A percentile compares a stretch with the other conserved stretches of the same genome.
Evolutionary conservation across 2,329 filamentous ascomycete genomes (phyloP).

Genomic region (Cladosporium velox): DNA sequence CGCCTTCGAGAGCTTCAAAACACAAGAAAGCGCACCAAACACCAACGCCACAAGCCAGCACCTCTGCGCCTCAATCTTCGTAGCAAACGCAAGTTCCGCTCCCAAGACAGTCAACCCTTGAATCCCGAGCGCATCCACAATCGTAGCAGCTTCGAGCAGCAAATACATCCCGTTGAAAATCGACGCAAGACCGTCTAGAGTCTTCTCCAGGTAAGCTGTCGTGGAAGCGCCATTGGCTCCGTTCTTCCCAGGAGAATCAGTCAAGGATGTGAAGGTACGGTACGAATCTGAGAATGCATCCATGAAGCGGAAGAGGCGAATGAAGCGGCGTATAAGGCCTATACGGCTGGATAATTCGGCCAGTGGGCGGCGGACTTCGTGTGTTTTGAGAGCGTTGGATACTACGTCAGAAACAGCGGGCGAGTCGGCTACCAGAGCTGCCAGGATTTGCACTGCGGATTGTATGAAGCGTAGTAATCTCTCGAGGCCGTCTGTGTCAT

Average conservation of each 20-base stretch:
- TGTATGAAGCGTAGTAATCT: slow-evolving; percentile 7
- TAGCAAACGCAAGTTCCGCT: background rate
- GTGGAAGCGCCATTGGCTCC: background rate
- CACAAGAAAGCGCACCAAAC: background rate
- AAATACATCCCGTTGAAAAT: slow-evolving; percentile 16
- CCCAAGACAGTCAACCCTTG: background rate
- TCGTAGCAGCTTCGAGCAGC: slow-evolving; percentile 2
- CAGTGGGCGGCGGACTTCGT: background rate
- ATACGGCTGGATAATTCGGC: background rate
- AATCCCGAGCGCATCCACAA: background rate
- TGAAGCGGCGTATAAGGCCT: slow-evolving; percentile 5
- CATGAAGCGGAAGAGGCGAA: slow-evolving; percentile 16
- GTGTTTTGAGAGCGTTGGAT: background rate
- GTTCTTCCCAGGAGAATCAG: background rate
- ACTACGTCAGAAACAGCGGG: background rate
- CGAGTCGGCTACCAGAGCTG: background rate
- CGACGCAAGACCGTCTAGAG: background rate
- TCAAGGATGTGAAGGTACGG: background rate
- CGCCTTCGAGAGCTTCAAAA: background rate
- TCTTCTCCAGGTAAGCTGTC: background rate
- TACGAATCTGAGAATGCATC: background rate
- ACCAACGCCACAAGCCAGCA: slow-evolving; percentile 10
- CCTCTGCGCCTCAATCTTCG: slow-evolving; percentile 1
- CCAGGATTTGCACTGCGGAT: background rate
- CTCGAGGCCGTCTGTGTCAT: slow-evolving; percentile 7